Conservation (phyloP, 768 basidiomycete species). For the Pisolithus sp. region DNA sequence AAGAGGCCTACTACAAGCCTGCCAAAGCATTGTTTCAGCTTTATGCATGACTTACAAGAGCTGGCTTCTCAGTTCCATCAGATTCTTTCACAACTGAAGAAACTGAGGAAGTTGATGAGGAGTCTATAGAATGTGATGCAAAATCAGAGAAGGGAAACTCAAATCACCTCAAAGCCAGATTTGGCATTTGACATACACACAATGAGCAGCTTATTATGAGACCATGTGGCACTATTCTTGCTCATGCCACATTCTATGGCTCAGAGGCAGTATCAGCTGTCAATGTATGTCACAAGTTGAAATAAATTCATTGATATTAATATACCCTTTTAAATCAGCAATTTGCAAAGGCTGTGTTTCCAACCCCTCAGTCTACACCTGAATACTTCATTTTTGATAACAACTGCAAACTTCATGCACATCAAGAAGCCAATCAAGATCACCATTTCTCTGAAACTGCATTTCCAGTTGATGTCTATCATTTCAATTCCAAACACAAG, state of each 20-base stretch:
- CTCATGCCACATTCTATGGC: constrained; percentile 20
- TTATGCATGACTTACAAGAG: constrained; percentile 5
- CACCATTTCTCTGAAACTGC: constrained; percentile 8
- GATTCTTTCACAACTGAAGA: no score
- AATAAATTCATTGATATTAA: not conserved
- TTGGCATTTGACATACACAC: no score
- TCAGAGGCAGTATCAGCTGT: constrained; percentile 17
- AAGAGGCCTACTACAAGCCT: constrained; percentile 12
- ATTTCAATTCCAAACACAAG: no score
- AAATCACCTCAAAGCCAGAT: no score
- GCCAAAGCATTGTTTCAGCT: constrained; percentile 24
- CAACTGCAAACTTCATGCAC: constrained; percentile 11
- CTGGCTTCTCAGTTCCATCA: constrained; percentile 1
- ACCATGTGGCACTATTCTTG: constrained; percentile 23
- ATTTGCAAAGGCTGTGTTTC: constrained; percentile 11
- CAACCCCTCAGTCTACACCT: constrained; percentile 5
- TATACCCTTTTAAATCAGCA: not conserved
- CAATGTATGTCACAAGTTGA: constrained; percentile 6
- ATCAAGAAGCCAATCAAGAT: constrained; percentile 4
- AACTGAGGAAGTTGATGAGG: no score
- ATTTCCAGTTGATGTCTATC: no score
- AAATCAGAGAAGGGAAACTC: no score
- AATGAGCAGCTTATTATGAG: constrained; percentile 24
- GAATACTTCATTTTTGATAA: constrained; percentile 16
- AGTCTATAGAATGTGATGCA: no score